Evolutionary conservation across 306 rosid genomes (phyloP).

Genomic region (Elaeagnus macrophylla): DNA sequence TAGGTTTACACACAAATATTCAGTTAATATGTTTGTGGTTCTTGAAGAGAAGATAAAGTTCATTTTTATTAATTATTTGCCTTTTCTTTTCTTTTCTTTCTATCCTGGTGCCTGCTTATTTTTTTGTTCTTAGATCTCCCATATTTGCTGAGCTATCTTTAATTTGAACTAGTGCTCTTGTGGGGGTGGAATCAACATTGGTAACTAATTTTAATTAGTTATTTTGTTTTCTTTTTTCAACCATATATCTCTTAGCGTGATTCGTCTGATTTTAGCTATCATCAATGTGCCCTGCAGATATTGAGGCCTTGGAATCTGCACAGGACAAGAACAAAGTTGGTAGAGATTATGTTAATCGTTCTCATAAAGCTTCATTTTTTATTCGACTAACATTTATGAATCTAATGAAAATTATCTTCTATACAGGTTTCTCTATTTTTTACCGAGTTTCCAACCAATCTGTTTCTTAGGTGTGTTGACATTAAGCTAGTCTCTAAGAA

Average conservation of each 20-base stretch:
- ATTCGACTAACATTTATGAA: background rate
- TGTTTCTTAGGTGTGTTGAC: constrained; percentile 89
- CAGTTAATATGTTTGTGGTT: too few species aligned
- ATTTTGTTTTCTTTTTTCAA: too few species aligned
- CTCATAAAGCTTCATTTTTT: constrained; percentile 1
- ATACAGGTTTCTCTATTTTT: constrained; percentile 86
- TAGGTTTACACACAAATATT: too few species aligned
- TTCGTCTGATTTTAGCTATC: constrained; percentile 15
- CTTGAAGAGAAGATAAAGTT: constrained; percentile 90
- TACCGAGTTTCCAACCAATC: constrained; percentile 97
- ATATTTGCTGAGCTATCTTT: constrained; percentile 17
- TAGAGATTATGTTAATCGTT: constrained; percentile 13
- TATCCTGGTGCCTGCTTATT: background rate
- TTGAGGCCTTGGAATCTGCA: constrained; percentile 58
- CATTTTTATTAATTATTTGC: constrained; percentile 5
- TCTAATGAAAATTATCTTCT: constrained; percentile 11
- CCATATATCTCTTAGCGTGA: background rate
- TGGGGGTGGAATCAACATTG: constrained; percentile 96
- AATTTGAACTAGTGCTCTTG: constrained; percentile 57
- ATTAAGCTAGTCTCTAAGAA: constrained; percentile 83
- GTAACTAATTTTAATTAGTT: too few species aligned
- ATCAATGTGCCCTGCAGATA: constrained; percentile 59
- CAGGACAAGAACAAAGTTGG: constrained; percentile 67
- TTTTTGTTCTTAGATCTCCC: background rate
- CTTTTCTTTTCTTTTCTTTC: background rate